These are phyloP conservation scores for Geotrichum klebahnii DNA, from an alignment of 1,139 yeast species.

Conservation along the genomic window DNA sequence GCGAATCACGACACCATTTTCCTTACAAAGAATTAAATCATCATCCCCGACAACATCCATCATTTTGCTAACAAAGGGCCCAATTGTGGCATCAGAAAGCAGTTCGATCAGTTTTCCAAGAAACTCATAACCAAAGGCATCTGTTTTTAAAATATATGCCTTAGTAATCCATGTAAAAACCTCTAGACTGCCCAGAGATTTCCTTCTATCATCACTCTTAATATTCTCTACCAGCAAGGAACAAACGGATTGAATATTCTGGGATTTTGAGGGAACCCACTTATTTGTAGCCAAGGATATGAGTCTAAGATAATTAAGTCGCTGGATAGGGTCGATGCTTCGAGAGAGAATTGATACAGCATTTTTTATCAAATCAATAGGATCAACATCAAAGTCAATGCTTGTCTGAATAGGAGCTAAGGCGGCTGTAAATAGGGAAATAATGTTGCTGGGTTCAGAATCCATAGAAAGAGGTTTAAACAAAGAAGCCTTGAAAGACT, in stretches of 20 bases:
- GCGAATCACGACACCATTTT: constrained; percentile 57
- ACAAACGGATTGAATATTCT: constrained; percentile 10
- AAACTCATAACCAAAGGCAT: constrained; percentile 45
- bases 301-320: constrained; percentile 57
- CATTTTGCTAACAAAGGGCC: constrained; percentile 47
- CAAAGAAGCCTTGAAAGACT: constrained; percentile 11
- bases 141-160: constrained; percentile 60
- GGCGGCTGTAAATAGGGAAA: constrained; percentile 44
- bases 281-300: constrained; percentile 60
- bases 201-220: neutral
- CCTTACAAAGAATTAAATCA: constrained; percentile 54
- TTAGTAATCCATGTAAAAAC: constrained; percentile 64
- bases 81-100: constrained; percentile 37
- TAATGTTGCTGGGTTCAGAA: constrained; percentile 40
- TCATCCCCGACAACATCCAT: constrained; percentile 66
- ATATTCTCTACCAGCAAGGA: constrained; percentile 11
- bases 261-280: constrained; percentile 34
- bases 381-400: constrained; percentile 23
- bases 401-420: constrained; percentile 29
- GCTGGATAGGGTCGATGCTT: constrained; percentile 35
- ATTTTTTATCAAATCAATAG: constrained; percentile 27
- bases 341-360: constrained; percentile 30
- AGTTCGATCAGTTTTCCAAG: constrained; percentile 41
- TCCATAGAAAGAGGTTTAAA: constrained; percentile 8
- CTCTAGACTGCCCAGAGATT: constrained; percentile 46